Percentiles rank a stretch among this genome's conserved stretches.
phyloP scores from a whole-genome alignment of 345 rosid genomes.

The Lepidium didymum region DNA sequence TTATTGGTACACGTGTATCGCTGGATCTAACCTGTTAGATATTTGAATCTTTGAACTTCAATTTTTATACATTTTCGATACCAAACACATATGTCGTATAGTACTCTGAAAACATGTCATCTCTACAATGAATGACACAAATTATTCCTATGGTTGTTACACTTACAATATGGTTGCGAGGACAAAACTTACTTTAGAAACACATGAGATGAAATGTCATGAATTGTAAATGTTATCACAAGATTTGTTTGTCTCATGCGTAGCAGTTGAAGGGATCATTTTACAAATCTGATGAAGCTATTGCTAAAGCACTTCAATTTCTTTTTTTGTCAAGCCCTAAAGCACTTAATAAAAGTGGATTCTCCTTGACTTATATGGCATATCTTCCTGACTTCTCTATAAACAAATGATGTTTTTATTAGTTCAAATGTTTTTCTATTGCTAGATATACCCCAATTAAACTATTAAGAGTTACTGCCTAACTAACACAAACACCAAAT shows the following conservation, averaged over 20 bases:
- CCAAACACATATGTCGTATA: neutral
- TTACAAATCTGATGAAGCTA: neutral
- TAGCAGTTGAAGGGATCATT: neutral
- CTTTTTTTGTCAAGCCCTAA: no score
- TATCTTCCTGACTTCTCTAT: no score
- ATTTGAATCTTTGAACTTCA: neutral
- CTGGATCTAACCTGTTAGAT: neutral
- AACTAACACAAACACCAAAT: neutral
- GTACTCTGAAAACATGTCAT: neutral
- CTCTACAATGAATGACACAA: neutral
- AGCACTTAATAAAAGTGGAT: neutral
- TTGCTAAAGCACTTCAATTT: neutral
- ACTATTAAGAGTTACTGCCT: neutral
- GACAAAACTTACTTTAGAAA: neutral
- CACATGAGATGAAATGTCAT: neutral
- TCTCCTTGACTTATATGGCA: no score
- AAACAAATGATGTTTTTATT: no score
- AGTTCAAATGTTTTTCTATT: neutral
- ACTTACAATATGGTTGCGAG: neutral
- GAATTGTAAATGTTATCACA: neutral
- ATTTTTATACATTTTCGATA: neutral
- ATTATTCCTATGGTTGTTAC: neutral
- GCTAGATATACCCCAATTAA: neutral
- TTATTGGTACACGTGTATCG: slow-evolving; percentile 10
- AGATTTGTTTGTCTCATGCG: neutral